Evolutionary conservation across 306 rosid genomes (phyloP).

Genomic region (Comarum palustre): DNA sequence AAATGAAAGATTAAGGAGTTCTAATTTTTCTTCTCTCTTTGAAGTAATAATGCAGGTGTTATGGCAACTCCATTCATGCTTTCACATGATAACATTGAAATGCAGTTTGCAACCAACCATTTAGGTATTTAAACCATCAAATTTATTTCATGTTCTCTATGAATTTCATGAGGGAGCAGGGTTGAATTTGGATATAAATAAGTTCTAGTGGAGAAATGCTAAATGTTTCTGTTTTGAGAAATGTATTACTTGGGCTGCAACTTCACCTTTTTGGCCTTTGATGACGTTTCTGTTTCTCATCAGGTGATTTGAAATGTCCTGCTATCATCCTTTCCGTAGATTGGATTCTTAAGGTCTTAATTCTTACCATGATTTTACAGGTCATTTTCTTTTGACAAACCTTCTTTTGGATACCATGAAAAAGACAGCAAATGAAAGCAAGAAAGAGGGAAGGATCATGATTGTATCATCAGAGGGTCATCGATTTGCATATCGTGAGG

Average conservation of each 20-base stretch:
- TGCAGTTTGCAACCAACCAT: constrained; percentile 94
- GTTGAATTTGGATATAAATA: not conserved
- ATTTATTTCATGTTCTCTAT: constrained; percentile 8
- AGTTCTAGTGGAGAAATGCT: not conserved
- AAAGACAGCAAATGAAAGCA: constrained; percentile 58
- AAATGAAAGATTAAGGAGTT: not conserved
- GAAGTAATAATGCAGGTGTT: constrained; percentile 89
- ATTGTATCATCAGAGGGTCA: constrained; percentile 75
- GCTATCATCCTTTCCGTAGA: not conserved
- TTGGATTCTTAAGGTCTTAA: not conserved
- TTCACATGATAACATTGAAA: constrained; percentile 71
- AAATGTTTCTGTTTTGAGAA: constrained; percentile 2
- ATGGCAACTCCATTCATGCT: constrained; percentile 83
- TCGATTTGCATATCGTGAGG: constrained; percentile 46
- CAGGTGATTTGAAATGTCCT: not conserved
- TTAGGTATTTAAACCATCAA: constrained; percentile 43
- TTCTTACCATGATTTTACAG: constrained; percentile 35
- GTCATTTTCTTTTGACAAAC: constrained; percentile 86
- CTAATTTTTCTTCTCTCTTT: constrained; percentile 28
- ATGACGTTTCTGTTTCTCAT: not conserved
- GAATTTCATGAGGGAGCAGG: not conserved
- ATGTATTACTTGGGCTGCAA: not conserved
- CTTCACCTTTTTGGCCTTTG: not conserved
- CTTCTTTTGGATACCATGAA: constrained; percentile 86
- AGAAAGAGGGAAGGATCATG: constrained; percentile 75